Conservation (phyloP, 331 rosid genomes). For the Arachis monticola region DNA sequence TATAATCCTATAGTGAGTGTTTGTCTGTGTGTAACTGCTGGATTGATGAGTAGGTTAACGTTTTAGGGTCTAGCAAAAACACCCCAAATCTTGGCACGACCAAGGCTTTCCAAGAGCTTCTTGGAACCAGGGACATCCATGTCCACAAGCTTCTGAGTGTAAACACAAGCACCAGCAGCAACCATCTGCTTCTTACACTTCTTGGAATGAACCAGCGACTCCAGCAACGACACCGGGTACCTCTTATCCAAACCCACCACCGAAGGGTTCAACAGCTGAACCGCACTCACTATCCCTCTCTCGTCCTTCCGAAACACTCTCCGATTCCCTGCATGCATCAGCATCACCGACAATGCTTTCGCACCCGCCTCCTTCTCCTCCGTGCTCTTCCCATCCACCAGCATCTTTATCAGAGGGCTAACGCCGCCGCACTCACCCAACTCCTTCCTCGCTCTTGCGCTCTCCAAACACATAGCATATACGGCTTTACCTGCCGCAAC, state of each 20-base stretch:
- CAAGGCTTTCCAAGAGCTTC: slow-evolving; percentile 79
- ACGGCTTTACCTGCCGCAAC: slow-evolving; percentile 70
- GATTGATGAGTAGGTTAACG: too few species aligned
- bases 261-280: slow-evolving; percentile 80
- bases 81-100: slow-evolving; percentile 91
- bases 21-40: too few species aligned
- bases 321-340: slow-evolving; percentile 54
- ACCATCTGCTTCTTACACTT: slow-evolving; percentile 78
- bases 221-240: slow-evolving; percentile 73
- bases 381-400: slow-evolving; percentile 78
- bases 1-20: not conserved
- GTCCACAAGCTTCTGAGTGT: slow-evolving; percentile 75
- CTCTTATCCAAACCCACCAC: slow-evolving; percentile 69
- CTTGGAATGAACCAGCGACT: slow-evolving; percentile 68
- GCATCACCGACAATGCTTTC: slow-evolving; percentile 69
- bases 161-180: slow-evolving; percentile 72
- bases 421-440: slow-evolving; percentile 85
- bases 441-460: slow-evolving; percentile 68
- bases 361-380: slow-evolving; percentile 86
- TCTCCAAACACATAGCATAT: slow-evolving; percentile 65
- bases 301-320: slow-evolving; percentile 66
- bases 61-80: slow-evolving; percentile 75
- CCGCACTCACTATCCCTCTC: slow-evolving; percentile 67
- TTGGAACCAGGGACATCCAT: slow-evolving; percentile 84
- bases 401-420: slow-evolving; percentile 66